Percentiles rank a stretch among this genome's conserved stretches.
Evolutionary conservation across 176 grass and related monocot species (phyloP).

Genomic region (Typha latifolia): DNA sequence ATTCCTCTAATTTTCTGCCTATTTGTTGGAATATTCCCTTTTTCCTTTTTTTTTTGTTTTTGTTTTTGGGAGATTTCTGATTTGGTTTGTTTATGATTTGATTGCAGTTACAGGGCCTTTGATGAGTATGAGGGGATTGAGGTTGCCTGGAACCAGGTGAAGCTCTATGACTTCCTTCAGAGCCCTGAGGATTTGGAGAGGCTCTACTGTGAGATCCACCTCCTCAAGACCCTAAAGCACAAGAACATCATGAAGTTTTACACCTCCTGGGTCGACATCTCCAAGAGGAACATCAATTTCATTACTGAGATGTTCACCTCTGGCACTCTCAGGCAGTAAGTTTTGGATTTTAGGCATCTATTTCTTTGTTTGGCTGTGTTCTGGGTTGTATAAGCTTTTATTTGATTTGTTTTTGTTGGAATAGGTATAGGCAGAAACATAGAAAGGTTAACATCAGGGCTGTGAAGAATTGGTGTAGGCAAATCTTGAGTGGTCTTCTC

Average conservation of each 20-base stretch:
- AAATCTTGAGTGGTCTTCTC: slow-evolving; percentile 71
- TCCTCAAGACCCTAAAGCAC: slow-evolving; percentile 91
- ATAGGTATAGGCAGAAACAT: slow-evolving; percentile 84
- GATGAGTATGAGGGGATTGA: slow-evolving; percentile 95
- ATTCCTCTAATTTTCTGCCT: background rate
- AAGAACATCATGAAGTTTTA: slow-evolving; percentile 97
- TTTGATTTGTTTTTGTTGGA: slow-evolving; percentile 10
- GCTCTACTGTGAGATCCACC: slow-evolving; percentile 97
- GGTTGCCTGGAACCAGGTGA: slow-evolving; percentile 98
- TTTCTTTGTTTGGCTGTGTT: no score
- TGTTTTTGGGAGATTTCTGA: background rate
- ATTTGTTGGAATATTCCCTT: background rate
- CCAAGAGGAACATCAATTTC: slow-evolving; percentile 89
- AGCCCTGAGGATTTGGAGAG: slow-evolving; percentile 74
- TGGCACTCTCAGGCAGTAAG: slow-evolving; percentile 91
- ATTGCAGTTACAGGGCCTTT: slow-evolving; percentile 67
- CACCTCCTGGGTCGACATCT: slow-evolving; percentile 84
- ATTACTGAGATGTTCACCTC: slow-evolving; percentile 99
- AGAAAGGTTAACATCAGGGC: slow-evolving; percentile 63
- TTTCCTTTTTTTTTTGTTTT: background rate
- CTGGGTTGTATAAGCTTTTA: no score
- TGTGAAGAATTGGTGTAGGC: slow-evolving; percentile 94
- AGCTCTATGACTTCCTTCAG: slow-evolving; percentile 84
- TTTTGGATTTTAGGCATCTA: background rate
- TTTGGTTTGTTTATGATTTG: background rate